phyloP scores from a whole-genome alignment of 805 yeast species.

The Yarrowia hollandica region DNA sequence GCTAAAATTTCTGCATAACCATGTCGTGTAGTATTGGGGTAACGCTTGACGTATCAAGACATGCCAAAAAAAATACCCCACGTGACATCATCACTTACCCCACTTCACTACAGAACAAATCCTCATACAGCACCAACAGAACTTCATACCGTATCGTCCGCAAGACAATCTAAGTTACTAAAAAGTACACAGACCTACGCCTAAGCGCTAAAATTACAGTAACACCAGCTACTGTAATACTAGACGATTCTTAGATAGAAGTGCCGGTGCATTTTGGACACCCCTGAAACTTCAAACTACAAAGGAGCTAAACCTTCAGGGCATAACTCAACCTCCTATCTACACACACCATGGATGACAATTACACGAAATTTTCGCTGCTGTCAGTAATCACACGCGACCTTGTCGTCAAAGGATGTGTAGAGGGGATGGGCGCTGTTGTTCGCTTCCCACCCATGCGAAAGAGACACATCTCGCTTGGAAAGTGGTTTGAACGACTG shows the following conservation, averaged over 20 bases:
- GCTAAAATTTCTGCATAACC: no score
- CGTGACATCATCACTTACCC: not conserved
- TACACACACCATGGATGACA: conserved; percentile 2
- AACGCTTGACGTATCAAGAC: no score
- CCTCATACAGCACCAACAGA: no score
- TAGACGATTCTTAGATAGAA: no score
- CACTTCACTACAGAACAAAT: not conserved
- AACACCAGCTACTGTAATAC: no score
- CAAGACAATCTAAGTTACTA: no score
- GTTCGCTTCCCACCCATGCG: not conserved
- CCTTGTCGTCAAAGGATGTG: not conserved
- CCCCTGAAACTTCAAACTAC: not conserved
- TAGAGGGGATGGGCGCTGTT: not conserved
- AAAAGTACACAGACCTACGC: no score
- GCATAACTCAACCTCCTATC: not conserved
- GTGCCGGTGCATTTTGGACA: no score
- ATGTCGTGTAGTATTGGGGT: no score
- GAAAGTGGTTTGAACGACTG: not conserved
- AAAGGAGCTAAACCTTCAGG: not conserved
- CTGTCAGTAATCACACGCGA: conserved; percentile 6
- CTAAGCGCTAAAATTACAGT: no score
- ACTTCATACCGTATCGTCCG: no score
- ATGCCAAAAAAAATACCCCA: not conserved
- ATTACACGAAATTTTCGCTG: conserved; percentile 9
- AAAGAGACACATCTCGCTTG: not conserved